Base-by-base conservation (phyloP, 306 rosid genomes). In the Acacia melanoxylon region DNA sequence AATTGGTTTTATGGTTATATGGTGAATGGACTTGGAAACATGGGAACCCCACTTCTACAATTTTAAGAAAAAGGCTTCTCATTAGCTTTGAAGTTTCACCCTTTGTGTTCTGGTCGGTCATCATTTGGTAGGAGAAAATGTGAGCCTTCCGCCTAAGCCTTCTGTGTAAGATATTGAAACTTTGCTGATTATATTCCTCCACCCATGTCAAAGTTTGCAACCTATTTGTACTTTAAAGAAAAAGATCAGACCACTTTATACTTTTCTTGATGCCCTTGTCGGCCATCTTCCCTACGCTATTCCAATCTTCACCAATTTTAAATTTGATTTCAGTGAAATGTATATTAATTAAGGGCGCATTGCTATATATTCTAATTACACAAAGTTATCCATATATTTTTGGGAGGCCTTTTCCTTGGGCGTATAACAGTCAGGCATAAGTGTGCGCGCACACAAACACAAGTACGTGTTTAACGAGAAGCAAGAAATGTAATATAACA, bases 251-350 rank as follows among this genome's bases (percentile, higher is more conserved):
- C 87, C 78, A 80, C 81, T 80, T 72, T 82, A 78, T 74, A 88
- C 89, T 91, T 88, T 91, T 88, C 82, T 90, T 84, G 88, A 88
- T 91, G 91, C 87, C 69, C 77, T 87, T 92, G 97, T 92, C 94
- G 97, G 94, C 94, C 98, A 89, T 72, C 79, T 77, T 80, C 79
- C 29, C 46, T 80, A 87, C 86, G 84, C 72, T 45, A 81, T 59
- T 80, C 75, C 76, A 80, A 65, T 81, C 74, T 40, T 52, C 17
- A 12, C 24, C 10, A 68, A 8, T 75, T 40, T 10, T 9, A 68
- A 16, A 49, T 15, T 37, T 51, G 3, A 37, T 51, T 51, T 63
- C 9, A 59, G 27, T 51, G 11, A 35, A 10, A 58, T 58, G 2
- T 10, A 22, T 22, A 63, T 19, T 19, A 37, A 63, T 9, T 19